Percentiles rank a stretch among this genome's conserved stretches.
Evolutionary conservation across 768 basidiomycete species (phyloP).

Genomic region (Cyclocybe aegerita): DNA sequence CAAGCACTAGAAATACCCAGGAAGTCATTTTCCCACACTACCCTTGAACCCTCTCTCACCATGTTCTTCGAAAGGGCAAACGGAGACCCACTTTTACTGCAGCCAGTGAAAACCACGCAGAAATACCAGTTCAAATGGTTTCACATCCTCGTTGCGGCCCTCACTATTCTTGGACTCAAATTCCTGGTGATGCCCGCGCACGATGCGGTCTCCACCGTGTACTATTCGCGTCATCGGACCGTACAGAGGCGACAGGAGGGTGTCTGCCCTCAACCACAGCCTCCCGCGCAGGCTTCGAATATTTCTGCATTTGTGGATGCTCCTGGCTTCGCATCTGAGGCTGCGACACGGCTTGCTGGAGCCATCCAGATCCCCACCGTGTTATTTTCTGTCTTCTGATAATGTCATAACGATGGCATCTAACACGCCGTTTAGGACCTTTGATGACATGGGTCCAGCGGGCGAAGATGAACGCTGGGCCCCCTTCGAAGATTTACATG

Average conservation of each 20-base stretch:
- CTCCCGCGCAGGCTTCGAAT: constrained; percentile 17
- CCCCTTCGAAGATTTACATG: constrained; percentile 24
- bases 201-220: neutral
- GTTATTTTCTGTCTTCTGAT: constrained; percentile 5
- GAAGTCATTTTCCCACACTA: too few relatives aligned
- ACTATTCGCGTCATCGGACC: neutral
- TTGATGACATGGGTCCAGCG: constrained; percentile 29
- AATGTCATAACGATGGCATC: neutral
- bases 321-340: constrained; percentile 17
- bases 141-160: too few relatives aligned
- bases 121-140: too few relatives aligned
- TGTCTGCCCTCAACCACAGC: constrained; percentile 20
- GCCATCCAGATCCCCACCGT: constrained; percentile 28
- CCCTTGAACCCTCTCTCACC: too few relatives aligned
- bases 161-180: too few relatives aligned
- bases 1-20: too few relatives aligned
- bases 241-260: neutral
- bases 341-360: constrained; percentile 23
- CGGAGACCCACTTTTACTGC: too few relatives aligned
- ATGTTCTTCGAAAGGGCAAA: too few relatives aligned
- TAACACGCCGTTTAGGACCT: constrained; percentile 17
- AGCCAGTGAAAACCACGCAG: too few relatives aligned
- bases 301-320: constrained; percentile 20
- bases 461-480: constrained; percentile 25
- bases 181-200: neutral